These are phyloP conservation scores for Urtica urens DNA, from an alignment of 306 rosid species.

Conservation along the genomic window DNA sequence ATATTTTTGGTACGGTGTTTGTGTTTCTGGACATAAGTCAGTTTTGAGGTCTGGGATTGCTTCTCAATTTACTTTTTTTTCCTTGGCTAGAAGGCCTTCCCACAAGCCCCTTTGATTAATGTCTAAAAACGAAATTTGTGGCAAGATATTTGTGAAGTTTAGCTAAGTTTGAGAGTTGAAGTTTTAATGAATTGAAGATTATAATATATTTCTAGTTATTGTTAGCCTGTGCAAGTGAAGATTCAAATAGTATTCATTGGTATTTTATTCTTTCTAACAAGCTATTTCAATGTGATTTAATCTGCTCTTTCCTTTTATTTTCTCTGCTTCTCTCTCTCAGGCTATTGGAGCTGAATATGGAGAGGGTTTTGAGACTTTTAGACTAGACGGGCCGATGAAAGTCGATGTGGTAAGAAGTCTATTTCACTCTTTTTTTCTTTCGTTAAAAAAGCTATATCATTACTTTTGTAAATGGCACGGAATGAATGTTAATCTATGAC, in stretches of 20 bases:
- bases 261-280: neutral
- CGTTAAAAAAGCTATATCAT: neutral
- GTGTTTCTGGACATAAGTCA: neutral
- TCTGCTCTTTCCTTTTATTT: neutral
- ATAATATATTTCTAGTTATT: neutral
- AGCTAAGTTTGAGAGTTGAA: slow-evolving; percentile 12
- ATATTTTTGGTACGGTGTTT: neutral
- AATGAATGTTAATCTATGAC: slow-evolving; percentile 17
- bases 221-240: no score
- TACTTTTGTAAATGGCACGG: slow-evolving; percentile 1
- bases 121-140: no score
- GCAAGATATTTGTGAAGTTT: no score
- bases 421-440: no score
- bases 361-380: slow-evolving; percentile 94
- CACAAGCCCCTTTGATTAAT: neutral
- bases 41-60: slow-evolving; percentile 11
- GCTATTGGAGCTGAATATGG: slow-evolving; percentile 99
- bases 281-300: neutral
- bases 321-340: slow-evolving; percentile 26
- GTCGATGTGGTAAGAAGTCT: slow-evolving; percentile 81
- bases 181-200: neutral
- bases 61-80: slow-evolving; percentile 4
- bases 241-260: no score
- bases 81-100: neutral
- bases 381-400: slow-evolving; percentile 84